Percentiles rank a stretch among this genome's conserved stretches.
phyloP scores from a whole-genome alignment of 306 rosid genomes.

The Arachis hypogaea region DNA sequence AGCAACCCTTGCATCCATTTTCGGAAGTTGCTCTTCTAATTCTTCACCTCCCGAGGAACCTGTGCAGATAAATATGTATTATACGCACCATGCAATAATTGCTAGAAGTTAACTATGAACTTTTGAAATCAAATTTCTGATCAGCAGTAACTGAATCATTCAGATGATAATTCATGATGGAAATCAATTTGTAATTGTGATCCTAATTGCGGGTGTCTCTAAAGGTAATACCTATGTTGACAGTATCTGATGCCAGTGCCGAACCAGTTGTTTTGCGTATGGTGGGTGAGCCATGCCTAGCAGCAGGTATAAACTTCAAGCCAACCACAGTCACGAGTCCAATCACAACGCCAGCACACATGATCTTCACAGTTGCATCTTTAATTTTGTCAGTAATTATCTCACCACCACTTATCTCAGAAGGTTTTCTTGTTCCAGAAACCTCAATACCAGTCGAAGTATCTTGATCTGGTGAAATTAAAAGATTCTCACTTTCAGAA shows the following conservation, averaged over 20 bases:
- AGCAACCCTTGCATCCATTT: constrained; percentile 90
- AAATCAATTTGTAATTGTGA: neutral
- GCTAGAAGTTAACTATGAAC: constrained; percentile 29
- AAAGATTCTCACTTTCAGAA: constrained; percentile 53
- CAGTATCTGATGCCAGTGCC: constrained; percentile 52
- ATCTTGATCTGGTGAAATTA: constrained; percentile 46
- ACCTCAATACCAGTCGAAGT: constrained; percentile 45
- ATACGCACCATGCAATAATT: constrained; percentile 17
- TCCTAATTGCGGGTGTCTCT: constrained; percentile 20
- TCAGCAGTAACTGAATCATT: constrained; percentile 2
- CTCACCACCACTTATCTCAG: constrained; percentile 49
- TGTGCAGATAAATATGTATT: constrained; percentile 40
- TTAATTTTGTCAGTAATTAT: constrained; percentile 65
- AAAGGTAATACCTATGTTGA: constrained; percentile 60
- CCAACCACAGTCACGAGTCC: constrained; percentile 79
- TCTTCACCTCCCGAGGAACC: constrained; percentile 54
- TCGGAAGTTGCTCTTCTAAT: constrained; percentile 58
- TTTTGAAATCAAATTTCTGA: constrained; percentile 29
- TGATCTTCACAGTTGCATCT: constrained; percentile 77
- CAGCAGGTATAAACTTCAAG: constrained; percentile 67
- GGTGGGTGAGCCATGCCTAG: constrained; percentile 52
- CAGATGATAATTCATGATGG: constrained; percentile 5
- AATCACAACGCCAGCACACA: constrained; percentile 86
- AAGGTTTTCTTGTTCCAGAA: constrained; percentile 51
- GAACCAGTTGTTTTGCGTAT: constrained; percentile 50